A percentile compares a stretch with the other conserved stretches of the same genome.
phyloP scores from a whole-genome alignment of 305 asterid genomes.

The Fraxinus angustifolia region DNA sequence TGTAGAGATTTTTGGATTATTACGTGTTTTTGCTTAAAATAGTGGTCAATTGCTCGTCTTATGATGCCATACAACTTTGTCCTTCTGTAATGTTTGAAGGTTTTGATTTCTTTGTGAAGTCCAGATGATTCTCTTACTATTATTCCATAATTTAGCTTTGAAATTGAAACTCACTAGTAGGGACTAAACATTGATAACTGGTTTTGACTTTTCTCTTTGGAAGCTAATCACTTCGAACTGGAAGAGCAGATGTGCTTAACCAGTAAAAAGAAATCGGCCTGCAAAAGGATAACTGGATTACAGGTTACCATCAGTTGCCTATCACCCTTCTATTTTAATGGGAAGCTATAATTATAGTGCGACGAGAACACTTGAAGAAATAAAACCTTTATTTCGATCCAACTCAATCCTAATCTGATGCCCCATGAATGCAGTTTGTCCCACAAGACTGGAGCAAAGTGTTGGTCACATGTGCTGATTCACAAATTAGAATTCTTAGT shows the following conservation, averaged over 20 bases:
- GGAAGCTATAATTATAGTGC: neutral
- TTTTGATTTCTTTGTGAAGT: neutral
- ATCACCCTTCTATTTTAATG: neutral
- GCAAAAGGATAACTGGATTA: slow-evolving; percentile 83
- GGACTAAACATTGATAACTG: neutral
- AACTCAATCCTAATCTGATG: neutral
- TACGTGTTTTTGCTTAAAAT: slow-evolving; percentile 6
- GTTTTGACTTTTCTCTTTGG: slow-evolving; percentile 20
- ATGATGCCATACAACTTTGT: neutral
- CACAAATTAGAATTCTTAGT: slow-evolving; percentile 65
- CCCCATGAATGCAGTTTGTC: slow-evolving; percentile 55
- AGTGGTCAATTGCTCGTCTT: neutral
- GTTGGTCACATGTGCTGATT: slow-evolving; percentile 80
- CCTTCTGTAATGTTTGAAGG: neutral
- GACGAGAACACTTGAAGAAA: neutral
- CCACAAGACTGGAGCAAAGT: slow-evolving; percentile 70
- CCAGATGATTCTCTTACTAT: neutral
- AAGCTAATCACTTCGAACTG: slow-evolving; percentile 67
- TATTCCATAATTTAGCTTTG: neutral
- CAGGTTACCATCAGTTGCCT: slow-evolving; percentile 54
- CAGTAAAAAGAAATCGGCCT: slow-evolving; percentile 68
- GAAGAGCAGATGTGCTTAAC: slow-evolving; percentile 57
- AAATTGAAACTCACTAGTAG: neutral
- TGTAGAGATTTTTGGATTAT: slow-evolving; percentile 1
- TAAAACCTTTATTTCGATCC: neutral